Base-by-base conservation (phyloP, 2,329 filamentous ascomycete genomes). In the Diplocarpon mali region DNA sequence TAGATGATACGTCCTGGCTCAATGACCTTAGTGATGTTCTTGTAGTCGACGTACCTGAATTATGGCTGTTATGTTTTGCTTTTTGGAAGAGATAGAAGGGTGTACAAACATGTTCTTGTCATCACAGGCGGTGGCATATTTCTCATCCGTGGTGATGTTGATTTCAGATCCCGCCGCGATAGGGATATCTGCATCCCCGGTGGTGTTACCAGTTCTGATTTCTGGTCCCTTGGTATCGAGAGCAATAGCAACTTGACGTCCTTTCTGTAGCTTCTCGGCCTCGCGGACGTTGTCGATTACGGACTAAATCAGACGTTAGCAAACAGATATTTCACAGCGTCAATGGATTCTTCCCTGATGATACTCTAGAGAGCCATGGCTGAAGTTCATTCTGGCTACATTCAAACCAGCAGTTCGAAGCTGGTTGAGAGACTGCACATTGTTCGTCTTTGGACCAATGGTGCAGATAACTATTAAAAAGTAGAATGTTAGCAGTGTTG, bases 301-400 rank as follows among this genome's bases (percentile, higher is more conserved):
- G 52, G 87, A 90, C 76, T 96, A 24, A 24, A 7, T 3, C 20
- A 24, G 20, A 7, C 20, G 20, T 24, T 7, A 24, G 20, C 20
- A 24, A 24, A 24, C 7, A 7, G 20, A 24, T 4, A 4, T 24
- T 24, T 7, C 20, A 24, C 7, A 24, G 4, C 3, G 7, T 24
- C 7, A 24, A 7, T 24, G 20, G 20, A 3, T 24, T 24, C 20
- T 24, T 24, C 20, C 20, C 20, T 24, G 87, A 72, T 94, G 89
- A 73, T 95, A 98, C 71, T 89, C 89, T 69, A 96, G 92, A 57
- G 81, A 83, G 61, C 86, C 86, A 69, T 94, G 86, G 55, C 85
- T 95, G 67, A 96, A 96, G 83, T 98, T 98, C 92, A 98, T 98
- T 72, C 92, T 90, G 58, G 96, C 92, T 57, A 98, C 88, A 70